Evolutionary conservation across 179 eudicot genomes (phyloP).

Genomic region (Corrigiola litoralis): DNA sequence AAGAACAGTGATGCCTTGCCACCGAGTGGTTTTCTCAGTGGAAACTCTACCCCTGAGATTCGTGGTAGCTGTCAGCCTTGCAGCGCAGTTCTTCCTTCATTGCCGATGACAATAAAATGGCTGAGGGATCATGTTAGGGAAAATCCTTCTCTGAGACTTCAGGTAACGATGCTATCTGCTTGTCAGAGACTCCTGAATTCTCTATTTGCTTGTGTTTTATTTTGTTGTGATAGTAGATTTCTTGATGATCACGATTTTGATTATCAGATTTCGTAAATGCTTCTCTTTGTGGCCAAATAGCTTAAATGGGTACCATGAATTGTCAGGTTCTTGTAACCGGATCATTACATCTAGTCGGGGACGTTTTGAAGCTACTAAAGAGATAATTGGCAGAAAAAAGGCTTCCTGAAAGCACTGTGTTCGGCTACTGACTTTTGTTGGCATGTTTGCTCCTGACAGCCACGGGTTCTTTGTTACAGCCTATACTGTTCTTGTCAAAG

Average conservation of each 20-base stretch:
- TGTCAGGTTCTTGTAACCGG: slow-evolving; percentile 82
- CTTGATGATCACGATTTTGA: not conserved
- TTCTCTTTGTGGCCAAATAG: not conserved
- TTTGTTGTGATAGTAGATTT: too few species aligned
- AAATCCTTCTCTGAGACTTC: slow-evolving; percentile 60
- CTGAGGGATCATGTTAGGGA: slow-evolving; percentile 59
- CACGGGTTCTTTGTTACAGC: not conserved
- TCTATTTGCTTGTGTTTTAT: too few species aligned
- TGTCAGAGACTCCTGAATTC: not conserved
- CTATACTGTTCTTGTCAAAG: not conserved
- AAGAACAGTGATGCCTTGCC: slow-evolving; percentile 29
- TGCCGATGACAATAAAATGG: slow-evolving; percentile 65
- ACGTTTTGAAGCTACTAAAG: slow-evolving; percentile 63
- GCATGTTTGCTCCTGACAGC: not conserved
- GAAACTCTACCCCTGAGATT: slow-evolving; percentile 22
- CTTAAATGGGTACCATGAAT: not conserved
- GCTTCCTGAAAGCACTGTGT: not conserved
- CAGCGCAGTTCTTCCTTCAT: slow-evolving; percentile 69
- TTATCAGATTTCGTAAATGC: not conserved
- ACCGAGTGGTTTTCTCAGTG: slow-evolving; percentile 28
- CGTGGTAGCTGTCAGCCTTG: slow-evolving; percentile 28
- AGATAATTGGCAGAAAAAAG: slow-evolving; percentile 27
- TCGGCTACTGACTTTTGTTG: not conserved
- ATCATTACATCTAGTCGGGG: slow-evolving; percentile 86
- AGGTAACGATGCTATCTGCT: slow-evolving; percentile 35